phyloP scores from a whole-genome alignment of 2,329 filamentous ascomycete genomes.

The Monilinia fructigena region DNA sequence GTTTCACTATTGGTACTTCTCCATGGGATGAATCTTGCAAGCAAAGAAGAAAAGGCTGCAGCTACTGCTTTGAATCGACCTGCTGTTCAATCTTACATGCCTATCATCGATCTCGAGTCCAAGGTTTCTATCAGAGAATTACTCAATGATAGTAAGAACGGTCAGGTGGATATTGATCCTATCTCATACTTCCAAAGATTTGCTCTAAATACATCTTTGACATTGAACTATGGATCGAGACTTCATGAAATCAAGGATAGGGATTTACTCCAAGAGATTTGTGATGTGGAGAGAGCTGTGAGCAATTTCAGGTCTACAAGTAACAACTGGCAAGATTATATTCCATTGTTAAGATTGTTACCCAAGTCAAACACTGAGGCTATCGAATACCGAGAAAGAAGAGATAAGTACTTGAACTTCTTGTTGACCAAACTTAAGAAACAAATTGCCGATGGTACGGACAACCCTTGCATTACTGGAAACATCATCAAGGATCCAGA shows the following conservation, averaged over 20 bases:
- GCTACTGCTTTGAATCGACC: constrained; percentile 76
- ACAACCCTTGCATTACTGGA: constrained; percentile 67
- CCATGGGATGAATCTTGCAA: constrained; percentile 84
- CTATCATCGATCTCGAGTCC: constrained; percentile 76
- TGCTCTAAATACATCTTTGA: constrained; percentile 73
- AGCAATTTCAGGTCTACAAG: constrained; percentile 75
- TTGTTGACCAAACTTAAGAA: constrained; percentile 61
- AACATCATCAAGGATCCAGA: constrained; percentile 62
- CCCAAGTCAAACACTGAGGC: constrained; percentile 62
- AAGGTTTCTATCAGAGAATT: constrained; percentile 71
- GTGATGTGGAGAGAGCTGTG: constrained; percentile 71
- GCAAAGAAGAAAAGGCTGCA: constrained; percentile 72
- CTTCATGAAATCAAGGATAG: constrained; percentile 67
- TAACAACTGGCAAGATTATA: constrained; percentile 83
- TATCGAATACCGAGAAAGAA: constrained; percentile 62
- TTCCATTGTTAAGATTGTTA: constrained; percentile 69
- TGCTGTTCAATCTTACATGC: constrained; percentile 75
- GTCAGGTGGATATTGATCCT: constrained; percentile 65
- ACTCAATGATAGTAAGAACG: constrained; percentile 60
- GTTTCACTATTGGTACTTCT: constrained; percentile 79
- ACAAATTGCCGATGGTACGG: constrained; percentile 59
- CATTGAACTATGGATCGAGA: constrained; percentile 75
- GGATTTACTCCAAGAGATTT: constrained; percentile 68
- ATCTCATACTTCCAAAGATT: constrained; percentile 72
- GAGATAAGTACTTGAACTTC: constrained; percentile 63